Percentiles rank a stretch among this genome's conserved stretches.
Conservation (phyloP, 306 rosid species). For the Neltuma alba region DNA sequence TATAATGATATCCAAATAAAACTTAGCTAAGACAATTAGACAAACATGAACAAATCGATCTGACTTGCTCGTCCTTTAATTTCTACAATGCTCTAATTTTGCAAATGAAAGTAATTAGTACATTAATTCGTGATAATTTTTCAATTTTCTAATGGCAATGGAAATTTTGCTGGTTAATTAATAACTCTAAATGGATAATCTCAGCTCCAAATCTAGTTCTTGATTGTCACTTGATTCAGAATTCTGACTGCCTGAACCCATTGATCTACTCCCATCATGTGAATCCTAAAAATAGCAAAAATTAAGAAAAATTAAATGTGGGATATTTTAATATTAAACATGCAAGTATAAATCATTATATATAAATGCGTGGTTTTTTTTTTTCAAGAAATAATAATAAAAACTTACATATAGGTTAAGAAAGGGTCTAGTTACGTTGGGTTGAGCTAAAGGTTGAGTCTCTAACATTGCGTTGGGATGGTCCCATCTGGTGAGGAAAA, state of each 20-base stretch:
- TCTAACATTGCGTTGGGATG: slow-evolving; percentile 50
- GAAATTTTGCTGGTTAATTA: background rate
- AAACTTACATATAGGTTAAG: slow-evolving; percentile 51
- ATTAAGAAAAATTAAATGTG: background rate
- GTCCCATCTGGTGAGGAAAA: slow-evolving; percentile 62
- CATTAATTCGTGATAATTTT: background rate
- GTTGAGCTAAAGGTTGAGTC: slow-evolving; percentile 58
- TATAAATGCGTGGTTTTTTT: background rate
- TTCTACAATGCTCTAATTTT: slow-evolving; percentile 20
- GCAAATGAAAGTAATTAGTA: slow-evolving; percentile 3
- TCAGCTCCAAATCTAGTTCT: slow-evolving; percentile 91
- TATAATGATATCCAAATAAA: slow-evolving; percentile 30
- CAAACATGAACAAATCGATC: slow-evolving; percentile 26
- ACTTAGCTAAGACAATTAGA: background rate
- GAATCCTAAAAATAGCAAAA: slow-evolving; percentile 47
- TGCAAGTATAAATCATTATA: background rate
- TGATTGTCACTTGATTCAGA: slow-evolving; percentile 80
- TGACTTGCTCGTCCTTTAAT: slow-evolving; percentile 23
- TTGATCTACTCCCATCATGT: slow-evolving; percentile 56
- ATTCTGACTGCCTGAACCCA: slow-evolving; percentile 71
- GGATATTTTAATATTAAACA: background rate
- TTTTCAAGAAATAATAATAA: too few relatives aligned
- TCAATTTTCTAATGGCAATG: slow-evolving; percentile 3
- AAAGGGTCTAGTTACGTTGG: slow-evolving; percentile 67
- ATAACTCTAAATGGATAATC: slow-evolving; percentile 68